Base-by-base conservation (phyloP, 1,139 yeast genomes). In the Lodderomyces jiufengensis region DNA sequence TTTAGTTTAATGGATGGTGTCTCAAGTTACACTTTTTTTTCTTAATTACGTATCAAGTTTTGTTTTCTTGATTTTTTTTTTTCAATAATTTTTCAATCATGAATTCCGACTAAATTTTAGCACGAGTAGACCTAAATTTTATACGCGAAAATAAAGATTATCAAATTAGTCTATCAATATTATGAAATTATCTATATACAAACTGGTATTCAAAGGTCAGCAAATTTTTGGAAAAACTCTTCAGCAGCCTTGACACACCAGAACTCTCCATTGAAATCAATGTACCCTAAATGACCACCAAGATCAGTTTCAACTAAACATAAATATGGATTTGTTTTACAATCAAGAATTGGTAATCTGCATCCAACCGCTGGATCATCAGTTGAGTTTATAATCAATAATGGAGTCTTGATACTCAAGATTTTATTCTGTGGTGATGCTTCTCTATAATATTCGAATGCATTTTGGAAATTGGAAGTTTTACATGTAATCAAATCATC, bases 361-460 rank as follows among this genome's bases (percentile, higher is more conserved):
- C 70, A 66, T 11, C 87, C 81, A 20, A 81, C 80, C 23, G 92
- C 78, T 4, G 97, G 97, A 54, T 90, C 97, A 55, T 90, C 97
- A 15, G 69, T 58, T 1, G 97, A 71, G 51, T 80, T 79, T 32
- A 90, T 62, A 14, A 81, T 72, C 36, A 90, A 59, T 5, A 80
- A 62, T 15, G 97, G 97, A 2, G 83, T 76, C 29, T 73, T 63
- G 38, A 87, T 74, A 25, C 69, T 56, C 16, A 65, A 59, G 21
- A 85, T 54, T 37, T 80, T 66, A 43, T 73, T 70, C 8, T 76
- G 70, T 1, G 95, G 80, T 11, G 90, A 76, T 0, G 80, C 92
- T 9, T 65, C 67, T 40, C 80, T 63, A 55, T 90, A 90, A 59
- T 90, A 90, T 40, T 83, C 90, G 41, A 59, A 57, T 3, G 88